Conservation (phyloP, 2,329 filamentous ascomycete genomes). For the Sclerotinia spermophila region DNA sequence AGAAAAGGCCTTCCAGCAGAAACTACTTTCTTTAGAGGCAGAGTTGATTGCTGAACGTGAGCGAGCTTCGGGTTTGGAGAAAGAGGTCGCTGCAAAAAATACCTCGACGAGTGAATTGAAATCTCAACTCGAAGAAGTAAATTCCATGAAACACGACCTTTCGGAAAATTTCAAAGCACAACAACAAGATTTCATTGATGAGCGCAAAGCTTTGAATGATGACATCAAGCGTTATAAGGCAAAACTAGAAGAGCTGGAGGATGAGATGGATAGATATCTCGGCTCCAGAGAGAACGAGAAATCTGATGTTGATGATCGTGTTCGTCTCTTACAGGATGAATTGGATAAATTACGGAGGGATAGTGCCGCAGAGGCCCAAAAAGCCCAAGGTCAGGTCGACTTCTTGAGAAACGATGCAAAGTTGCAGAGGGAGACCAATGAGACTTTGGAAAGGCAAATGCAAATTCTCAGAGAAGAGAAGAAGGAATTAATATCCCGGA, state of each 20-base stretch:
- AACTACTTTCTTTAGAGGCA: constrained; percentile 67
- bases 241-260: constrained; percentile 82
- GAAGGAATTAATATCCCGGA: constrained; percentile 48
- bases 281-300: constrained; percentile 82
- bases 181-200: constrained; percentile 81
- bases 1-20: constrained; percentile 58
- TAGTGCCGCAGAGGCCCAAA: constrained; percentile 53
- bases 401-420: constrained; percentile 59
- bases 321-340: constrained; percentile 67
- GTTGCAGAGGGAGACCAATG: constrained; percentile 56
- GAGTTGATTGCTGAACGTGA: constrained; percentile 75
- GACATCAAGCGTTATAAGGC: constrained; percentile 75
- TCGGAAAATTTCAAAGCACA: constrained; percentile 92
- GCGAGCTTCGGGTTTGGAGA: constrained; percentile 61
- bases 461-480: constrained; percentile 53
- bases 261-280: constrained; percentile 81
- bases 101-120: constrained; percentile 59
- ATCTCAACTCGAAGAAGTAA: constrained; percentile 75
- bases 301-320: constrained; percentile 62
- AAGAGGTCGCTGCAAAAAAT: constrained; percentile 58
- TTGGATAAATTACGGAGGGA: constrained; percentile 61
- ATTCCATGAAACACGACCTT: constrained; percentile 89
- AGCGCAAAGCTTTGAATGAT: constrained; percentile 76
- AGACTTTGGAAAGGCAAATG: constrained; percentile 55
- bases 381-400: constrained; percentile 59